Evolutionary conservation across 2,329 filamentous ascomycete species (phyloP).

Genomic region (Sphaceloma murrayae): DNA sequence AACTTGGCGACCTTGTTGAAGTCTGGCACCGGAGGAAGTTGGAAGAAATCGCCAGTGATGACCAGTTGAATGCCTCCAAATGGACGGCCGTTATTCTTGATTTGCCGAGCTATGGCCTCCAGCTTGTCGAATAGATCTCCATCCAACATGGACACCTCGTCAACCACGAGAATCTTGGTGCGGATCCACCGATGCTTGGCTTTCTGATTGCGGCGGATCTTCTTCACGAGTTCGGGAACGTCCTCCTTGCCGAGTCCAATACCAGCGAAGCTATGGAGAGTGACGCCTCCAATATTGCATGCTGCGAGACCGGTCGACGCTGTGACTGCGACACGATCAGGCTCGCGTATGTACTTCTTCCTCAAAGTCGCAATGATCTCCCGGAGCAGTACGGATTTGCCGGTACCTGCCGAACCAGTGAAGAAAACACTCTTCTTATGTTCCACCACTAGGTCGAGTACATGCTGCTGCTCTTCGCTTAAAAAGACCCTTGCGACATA

Average conservation of each 20-base stretch:
- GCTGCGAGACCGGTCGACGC: slow-evolving; percentile 93
- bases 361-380: slow-evolving; percentile 77
- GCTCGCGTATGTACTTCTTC: slow-evolving; percentile 64
- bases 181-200: slow-evolving; percentile 80
- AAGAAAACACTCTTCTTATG: slow-evolving; percentile 88
- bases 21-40: slow-evolving; percentile 87
- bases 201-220: slow-evolving; percentile 81
- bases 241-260: slow-evolving; percentile 92
- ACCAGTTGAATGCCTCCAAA: slow-evolving; percentile 95
- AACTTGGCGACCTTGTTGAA: slow-evolving; percentile 67
- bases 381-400: slow-evolving; percentile 91
- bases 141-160: slow-evolving; percentile 98
- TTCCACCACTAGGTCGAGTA: slow-evolving; percentile 73
- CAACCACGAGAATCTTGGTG: slow-evolving; percentile 79
- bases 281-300: slow-evolving; percentile 93
- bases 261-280: slow-evolving; percentile 88
- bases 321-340: slow-evolving; percentile 81
- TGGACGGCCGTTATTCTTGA: slow-evolving; percentile 82
- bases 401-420: slow-evolving; percentile 86
- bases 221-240: slow-evolving; percentile 69
- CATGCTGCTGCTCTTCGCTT: slow-evolving; percentile 76
- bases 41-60: slow-evolving; percentile 96
- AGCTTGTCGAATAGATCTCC: slow-evolving; percentile 95
- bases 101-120: slow-evolving; percentile 70
- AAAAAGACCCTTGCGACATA: slow-evolving; percentile 54